Evolutionary conservation across 352 stramenopile genomes (phyloP), one percentile per base, ranked within the genome.

Genomic region (Phytophthora quininea): DNA sequence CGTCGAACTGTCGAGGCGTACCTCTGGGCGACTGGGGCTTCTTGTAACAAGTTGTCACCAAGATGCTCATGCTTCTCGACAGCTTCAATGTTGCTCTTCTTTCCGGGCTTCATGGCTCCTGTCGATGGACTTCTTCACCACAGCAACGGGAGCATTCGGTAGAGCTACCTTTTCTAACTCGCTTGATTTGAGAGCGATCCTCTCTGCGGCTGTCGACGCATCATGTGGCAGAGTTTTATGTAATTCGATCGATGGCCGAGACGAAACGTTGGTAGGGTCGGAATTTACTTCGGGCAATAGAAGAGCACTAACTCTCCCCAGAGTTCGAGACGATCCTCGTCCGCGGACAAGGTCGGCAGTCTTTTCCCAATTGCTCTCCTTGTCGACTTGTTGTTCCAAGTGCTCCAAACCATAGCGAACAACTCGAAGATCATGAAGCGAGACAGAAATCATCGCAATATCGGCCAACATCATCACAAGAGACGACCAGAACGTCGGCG

Each of bases 401-500:
- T 40, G 6, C 35, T 40, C 10, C 10, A 40, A 40, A 40, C 35
- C 10, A 11, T 11, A 40, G 10, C 35, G 35, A 40, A 40, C 35
- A 40, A 6, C 6, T 11, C 10, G 6, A 11, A 11, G 6, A 40
- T 40, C 35, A 40, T 40, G 35, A 40, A 40, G 35, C 6, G 35
- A 40, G 6, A 40, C 35, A 40, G 6, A 6, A 40, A 40, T 40
- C 35, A 40, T 40, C 6, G 10, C 10, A 40, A 40, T 11, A 40
- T 40, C 35, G 10, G 35, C 35, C 6, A 1, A 11, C 35, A 40
- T 40, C 6, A 40, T 6, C 35, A 11, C 35, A 11, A 11, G 35
- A 40, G 58, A 67, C 0, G 58, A 62, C 7, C 64, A 63, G 9
- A 69, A 45, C 1, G 64, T 73, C 1, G 69, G 69, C 3, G 56